These are phyloP conservation scores for Adansonia digitata DNA, from an alignment of 345 rosid genomes.

Conservation along the genomic window DNA sequence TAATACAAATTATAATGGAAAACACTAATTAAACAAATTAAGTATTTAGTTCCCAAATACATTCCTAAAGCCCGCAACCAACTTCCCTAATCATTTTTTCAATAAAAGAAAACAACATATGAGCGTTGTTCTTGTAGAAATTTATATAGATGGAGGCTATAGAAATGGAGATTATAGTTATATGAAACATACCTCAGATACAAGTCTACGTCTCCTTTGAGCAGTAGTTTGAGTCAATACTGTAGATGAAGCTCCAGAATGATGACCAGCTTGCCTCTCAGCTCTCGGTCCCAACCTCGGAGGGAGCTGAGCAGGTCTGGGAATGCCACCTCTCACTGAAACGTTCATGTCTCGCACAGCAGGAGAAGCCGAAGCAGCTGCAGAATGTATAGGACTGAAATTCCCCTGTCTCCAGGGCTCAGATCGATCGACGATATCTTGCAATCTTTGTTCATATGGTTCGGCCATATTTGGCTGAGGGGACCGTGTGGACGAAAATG, in stretches of 20 bases:
- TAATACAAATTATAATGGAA: not conserved
- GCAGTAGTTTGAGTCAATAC: not conserved
- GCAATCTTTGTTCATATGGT: constrained; percentile 1
- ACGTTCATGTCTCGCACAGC: constrained; percentile 1
- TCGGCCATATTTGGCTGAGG: not conserved
- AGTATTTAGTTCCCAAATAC: too few species aligned
- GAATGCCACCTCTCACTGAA: not conserved
- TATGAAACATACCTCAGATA: constrained; percentile 20
- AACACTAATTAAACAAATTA: not conserved
- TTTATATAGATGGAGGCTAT: not conserved
- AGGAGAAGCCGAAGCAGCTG: not conserved
- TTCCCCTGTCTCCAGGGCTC: not conserved
- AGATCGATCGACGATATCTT: not conserved
- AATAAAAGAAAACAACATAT: not conserved
- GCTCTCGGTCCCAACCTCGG: not conserved
- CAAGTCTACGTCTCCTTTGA: constrained; percentile 16
- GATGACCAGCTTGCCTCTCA: constrained; percentile 3
- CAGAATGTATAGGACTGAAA: not conserved
- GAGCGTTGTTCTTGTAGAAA: not conserved
- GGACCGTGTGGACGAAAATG: not conserved
- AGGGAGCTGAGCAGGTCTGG: constrained; percentile 5
- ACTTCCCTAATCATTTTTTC: not conserved
- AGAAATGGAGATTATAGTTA: not conserved
- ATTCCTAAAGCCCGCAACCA: not conserved
- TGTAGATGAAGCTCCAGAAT: not conserved